Base-by-base conservation (phyloP, 2,329 filamentous ascomycete species). In the Fusarium sp. region DNA sequence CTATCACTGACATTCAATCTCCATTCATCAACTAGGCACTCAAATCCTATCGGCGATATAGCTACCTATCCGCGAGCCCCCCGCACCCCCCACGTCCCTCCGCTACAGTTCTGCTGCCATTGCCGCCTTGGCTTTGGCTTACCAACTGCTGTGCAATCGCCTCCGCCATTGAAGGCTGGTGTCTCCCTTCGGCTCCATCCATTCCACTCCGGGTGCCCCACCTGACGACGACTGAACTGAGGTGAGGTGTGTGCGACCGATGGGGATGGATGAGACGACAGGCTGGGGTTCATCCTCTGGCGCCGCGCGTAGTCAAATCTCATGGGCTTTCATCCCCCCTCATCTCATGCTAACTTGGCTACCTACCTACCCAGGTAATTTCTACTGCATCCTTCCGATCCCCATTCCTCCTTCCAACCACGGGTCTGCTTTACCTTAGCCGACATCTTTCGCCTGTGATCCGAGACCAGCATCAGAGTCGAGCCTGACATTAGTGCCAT, bases 181-280 rank as follows among this genome's bases (percentile, higher is more conserved):
- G 8, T 53, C 31, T 31, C 18, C 14, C 29, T 53, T 59, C n/a
- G 61, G 42, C 55, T 64, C 67, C 40, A 46, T 46, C 42, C 42
- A 46, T 46, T 46, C 42, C 42, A n/a, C 53, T 61, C 18, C 50
- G 46, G n/a, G 54, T 62, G 68, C 68, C 68, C 68, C 68, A 62
- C 68, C 65, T 62, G 46, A 56, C 61, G 44, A 64, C 67, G 50
- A 53, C 56, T 56, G 57, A 64, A 42, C 38, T 42, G 63, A 58
- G 33, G 56, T 63, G 31, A 31, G 60, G 50, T 51, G 61, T 29
- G 68, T 46, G 25, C 25, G 61, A 53, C 62, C 29, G 36, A 65
- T 65, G 57, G 42, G 57, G 42, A 46, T 46, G 27, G 42, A 25
- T 46, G 42, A 62, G 61, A 65, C 58, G 57, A 55, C 58, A 31